phyloP scores from a whole-genome alignment of 495 filamentous ascomycete genomes.

The Copromyces sp. region DNA sequence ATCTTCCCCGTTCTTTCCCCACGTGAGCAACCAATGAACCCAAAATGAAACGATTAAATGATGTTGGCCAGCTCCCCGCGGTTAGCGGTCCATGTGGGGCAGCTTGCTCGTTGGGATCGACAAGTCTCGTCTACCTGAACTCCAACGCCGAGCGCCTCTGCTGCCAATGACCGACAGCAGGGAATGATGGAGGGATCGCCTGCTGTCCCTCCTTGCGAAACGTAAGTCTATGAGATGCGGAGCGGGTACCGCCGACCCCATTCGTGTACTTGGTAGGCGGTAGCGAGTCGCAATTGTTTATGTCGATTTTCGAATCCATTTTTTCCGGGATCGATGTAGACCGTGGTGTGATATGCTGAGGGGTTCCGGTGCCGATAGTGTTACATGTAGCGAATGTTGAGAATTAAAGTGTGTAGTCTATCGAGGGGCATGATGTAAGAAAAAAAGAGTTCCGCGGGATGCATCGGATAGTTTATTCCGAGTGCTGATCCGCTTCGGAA shows the following conservation, averaged over 20 bases:
- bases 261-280: slow-evolving; percentile 2
- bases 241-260: neutral
- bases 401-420: slow-evolving; percentile 22
- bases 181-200: neutral
- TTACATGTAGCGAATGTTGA: slow-evolving; percentile 10
- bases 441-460: neutral
- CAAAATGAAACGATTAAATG: neutral
- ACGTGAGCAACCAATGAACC: neutral
- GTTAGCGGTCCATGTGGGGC: neutral
- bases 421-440: slow-evolving; percentile 11
- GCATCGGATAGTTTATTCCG: slow-evolving; percentile 20
- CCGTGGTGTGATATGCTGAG: neutral
- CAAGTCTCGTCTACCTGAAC: neutral
- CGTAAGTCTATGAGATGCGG: neutral
- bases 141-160: neutral
- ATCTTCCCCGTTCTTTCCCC: slow-evolving; percentile 1
- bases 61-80: neutral
- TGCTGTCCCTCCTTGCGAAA: neutral
- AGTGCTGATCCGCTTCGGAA: slow-evolving; percentile 38
- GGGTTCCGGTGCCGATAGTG: slow-evolving; percentile 4
- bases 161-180: neutral
- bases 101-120: neutral
- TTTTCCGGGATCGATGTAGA: neutral
- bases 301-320: neutral
- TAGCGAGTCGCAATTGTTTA: neutral